Evolutionary conservation across 75 land plant genomes (phyloP), one percentile per base, ranked within the genome.

Genomic region (Sequoia sempervirens): DNA sequence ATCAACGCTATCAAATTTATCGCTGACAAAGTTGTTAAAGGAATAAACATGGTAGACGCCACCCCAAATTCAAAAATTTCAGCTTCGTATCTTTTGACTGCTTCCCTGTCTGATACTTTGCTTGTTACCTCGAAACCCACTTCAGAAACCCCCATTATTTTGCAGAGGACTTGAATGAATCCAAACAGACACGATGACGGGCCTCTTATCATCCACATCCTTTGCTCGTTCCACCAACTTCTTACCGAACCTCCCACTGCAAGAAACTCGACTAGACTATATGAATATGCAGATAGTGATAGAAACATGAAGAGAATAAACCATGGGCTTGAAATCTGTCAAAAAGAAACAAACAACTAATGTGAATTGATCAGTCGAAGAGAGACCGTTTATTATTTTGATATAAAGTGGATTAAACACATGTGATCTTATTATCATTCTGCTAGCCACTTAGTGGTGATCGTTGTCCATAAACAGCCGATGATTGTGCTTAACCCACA

Each of bases 321-420:
- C 50, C 50, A 89, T 79, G 83, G n/a, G 52, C 46, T 81, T 81
- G 91, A 84, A 53, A 83, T 83, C 91, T 89, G 84, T 36, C 3
- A 38, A 41, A 41, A 1, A 28, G 4, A 10, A 70, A 66, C 18
- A 2, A 50, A 64, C 15, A 64, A 0, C 1, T 40, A 40, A 1
- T 40, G 41, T 40, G 41, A 40, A 1, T 40, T 40, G 41, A 40
- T 40, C 41, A 40, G 41, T 40, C 41, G 41, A 40, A 40, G 41
- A 40, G 41, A 40, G 41, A 40, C 0, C 41, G 1, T 40, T 40
- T 40, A 1, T 47, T 5, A 11, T 47, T 47, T 5, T 5, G 10
- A 47, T 47, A 11, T 4, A 47, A 47, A 53, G 54, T 14, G 54
- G 13, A 1, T 52, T 2, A 14, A 52, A 52, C n/a, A n/a, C n/a